A percentile compares a stretch with the other conserved stretches of the same genome.
Evolutionary conservation across 257 asterid genomes (phyloP).

Genomic region (Nicotiana undulata): DNA sequence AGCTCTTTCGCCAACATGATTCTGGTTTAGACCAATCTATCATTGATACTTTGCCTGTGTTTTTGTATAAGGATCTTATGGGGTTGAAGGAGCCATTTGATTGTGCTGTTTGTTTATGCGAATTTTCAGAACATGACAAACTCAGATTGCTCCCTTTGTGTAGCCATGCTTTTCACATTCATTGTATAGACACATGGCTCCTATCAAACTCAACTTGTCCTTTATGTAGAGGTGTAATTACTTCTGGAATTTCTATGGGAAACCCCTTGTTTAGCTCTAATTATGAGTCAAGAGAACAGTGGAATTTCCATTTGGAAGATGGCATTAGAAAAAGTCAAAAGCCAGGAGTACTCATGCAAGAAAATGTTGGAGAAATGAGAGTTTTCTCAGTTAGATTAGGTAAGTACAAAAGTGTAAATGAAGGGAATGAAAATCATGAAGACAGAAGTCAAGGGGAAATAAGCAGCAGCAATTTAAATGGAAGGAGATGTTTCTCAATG

Average conservation of each 20-base stretch:
- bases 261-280: slow-evolving; percentile 2
- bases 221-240: slow-evolving; percentile 60
- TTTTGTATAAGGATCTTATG: slow-evolving; percentile 61
- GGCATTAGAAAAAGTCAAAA: background rate
- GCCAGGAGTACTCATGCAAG: slow-evolving; percentile 3
- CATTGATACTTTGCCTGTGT: slow-evolving; percentile 79
- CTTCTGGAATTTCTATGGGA: slow-evolving; percentile 5
- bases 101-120: slow-evolving; percentile 92
- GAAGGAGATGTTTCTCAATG: slow-evolving; percentile 62
- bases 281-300: slow-evolving; percentile 10
- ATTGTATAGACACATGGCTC: slow-evolving; percentile 94
- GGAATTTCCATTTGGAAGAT: slow-evolving; percentile 11
- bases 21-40: slow-evolving; percentile 83
- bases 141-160: slow-evolving; percentile 82
- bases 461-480: slow-evolving; percentile 35
- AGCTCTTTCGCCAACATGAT: slow-evolving; percentile 81
- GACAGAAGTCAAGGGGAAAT: slow-evolving; percentile 15
- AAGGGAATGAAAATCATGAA: slow-evolving; percentile 10
- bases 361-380: slow-evolving; percentile 18
- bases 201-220: slow-evolving; percentile 86
- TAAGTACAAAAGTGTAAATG: slow-evolving; percentile 30
- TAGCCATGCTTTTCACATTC: slow-evolving; percentile 88
- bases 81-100: slow-evolving; percentile 86
- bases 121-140: slow-evolving; percentile 64
- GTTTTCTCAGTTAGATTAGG: slow-evolving; percentile 49